Conservation (phyloP, 1,139 yeast genomes). For the Saccharomyces hybrid region DNA sequence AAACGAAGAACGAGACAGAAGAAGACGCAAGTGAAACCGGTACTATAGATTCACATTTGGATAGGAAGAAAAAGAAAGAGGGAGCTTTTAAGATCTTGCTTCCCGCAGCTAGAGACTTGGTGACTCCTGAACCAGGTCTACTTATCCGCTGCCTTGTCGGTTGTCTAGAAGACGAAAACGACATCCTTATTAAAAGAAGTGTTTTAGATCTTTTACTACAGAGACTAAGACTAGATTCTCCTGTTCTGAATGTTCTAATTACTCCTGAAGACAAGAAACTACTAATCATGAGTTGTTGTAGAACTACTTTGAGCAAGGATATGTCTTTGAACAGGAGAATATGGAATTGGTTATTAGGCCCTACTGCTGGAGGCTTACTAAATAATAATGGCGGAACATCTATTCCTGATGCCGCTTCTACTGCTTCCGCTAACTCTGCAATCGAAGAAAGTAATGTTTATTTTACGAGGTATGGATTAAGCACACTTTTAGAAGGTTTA, state of each 20-base stretch:
- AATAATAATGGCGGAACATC: constrained; percentile 3
- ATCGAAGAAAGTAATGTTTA: constrained; percentile 36
- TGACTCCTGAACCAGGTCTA: constrained; percentile 73
- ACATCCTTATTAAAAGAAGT: constrained; percentile 75
- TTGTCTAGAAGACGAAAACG: constrained; percentile 55
- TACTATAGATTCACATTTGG: constrained; percentile 4
- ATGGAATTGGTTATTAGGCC: constrained; percentile 90
- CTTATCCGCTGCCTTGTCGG: constrained; percentile 64
- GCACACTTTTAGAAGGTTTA: constrained; percentile 45
- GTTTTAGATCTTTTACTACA: constrained; percentile 71
- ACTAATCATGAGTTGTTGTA: constrained; percentile 55
- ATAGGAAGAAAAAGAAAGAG: constrained; percentile 14
- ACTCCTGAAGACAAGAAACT: constrained; percentile 47
- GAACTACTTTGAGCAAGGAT: constrained; percentile 69
- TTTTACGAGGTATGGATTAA: constrained; percentile 50
- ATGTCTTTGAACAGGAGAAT: constrained; percentile 89
- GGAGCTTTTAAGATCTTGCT: constrained; percentile 30
- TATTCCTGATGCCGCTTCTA: constrained; percentile 1
- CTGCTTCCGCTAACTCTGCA: not conserved
- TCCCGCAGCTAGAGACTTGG: constrained; percentile 52
- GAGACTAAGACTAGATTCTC: constrained; percentile 57
- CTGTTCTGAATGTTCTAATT: constrained; percentile 43
- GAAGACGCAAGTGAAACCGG: constrained; percentile 4
- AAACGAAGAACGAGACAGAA: constrained; percentile 3
- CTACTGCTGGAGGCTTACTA: constrained; percentile 27